phyloP scores from a whole-genome alignment of 257 asterid species.

The Penstemon newberryi region DNA sequence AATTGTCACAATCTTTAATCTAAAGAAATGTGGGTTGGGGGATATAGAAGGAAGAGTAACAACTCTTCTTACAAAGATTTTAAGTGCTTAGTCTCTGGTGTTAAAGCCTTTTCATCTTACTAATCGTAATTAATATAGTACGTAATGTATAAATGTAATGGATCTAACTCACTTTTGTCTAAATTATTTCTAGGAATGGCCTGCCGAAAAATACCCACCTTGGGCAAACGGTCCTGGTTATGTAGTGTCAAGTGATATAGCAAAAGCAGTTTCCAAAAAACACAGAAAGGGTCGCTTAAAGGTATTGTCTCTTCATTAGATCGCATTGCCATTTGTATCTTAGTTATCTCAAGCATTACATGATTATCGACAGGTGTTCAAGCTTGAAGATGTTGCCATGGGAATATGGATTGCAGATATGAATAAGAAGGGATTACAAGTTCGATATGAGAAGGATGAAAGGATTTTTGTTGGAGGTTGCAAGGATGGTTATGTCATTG shows the following conservation, averaged over 20 bases:
- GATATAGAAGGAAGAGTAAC: neutral
- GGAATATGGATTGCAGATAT: slow-evolving; percentile 92
- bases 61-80: neutral
- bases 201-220: slow-evolving; percentile 81
- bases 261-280: slow-evolving; percentile 61
- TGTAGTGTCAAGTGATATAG: slow-evolving; percentile 77
- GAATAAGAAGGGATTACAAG: slow-evolving; percentile 65
- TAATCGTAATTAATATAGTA: neutral
- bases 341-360: slow-evolving; percentile 2
- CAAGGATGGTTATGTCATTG: slow-evolving; percentile 75
- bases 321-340: neutral
- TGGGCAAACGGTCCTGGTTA: slow-evolving; percentile 98
- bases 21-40: neutral
- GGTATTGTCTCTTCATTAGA: slow-evolving; percentile 36
- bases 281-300: slow-evolving; percentile 62
- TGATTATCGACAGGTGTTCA: slow-evolving; percentile 63
- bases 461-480: slow-evolving; percentile 82
- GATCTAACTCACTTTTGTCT: slow-evolving; percentile 23
- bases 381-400: slow-evolving; percentile 97
- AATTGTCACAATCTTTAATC: neutral
- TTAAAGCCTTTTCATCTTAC: neutral
- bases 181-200: slow-evolving; percentile 71
- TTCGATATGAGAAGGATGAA: slow-evolving; percentile 72
- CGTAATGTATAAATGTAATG: neutral
- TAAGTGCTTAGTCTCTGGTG: neutral